Conservation (phyloP, 129 eudicot genomes). For the Apium graveolens region DNA sequence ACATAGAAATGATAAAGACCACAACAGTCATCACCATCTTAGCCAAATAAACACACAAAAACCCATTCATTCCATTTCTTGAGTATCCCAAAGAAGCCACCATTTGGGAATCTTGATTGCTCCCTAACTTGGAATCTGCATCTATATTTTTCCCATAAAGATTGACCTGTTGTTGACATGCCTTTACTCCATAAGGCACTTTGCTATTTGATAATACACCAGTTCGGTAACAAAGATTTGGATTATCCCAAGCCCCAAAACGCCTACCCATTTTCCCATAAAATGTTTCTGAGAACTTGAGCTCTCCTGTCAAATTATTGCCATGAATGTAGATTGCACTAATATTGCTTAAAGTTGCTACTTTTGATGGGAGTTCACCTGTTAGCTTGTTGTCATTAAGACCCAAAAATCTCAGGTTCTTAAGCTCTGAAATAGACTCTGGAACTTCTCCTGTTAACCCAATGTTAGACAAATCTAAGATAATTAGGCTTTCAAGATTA, state of each 20-base stretch:
- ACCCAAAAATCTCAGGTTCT: slow-evolving; percentile 24
- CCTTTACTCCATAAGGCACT: slow-evolving; percentile 63
- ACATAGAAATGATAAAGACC: slow-evolving; percentile 17
- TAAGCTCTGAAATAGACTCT: slow-evolving; percentile 18
- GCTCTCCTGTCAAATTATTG: slow-evolving; percentile 71
- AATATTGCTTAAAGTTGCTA: slow-evolving; percentile 41
- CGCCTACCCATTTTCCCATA: slow-evolving; percentile 73
- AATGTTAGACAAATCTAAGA: slow-evolving; percentile 21
- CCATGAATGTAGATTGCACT: slow-evolving; percentile 62
- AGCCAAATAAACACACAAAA: slow-evolving; percentile 23
- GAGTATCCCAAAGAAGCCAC: slow-evolving; percentile 32
- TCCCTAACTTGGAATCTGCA: slow-evolving; percentile 26
- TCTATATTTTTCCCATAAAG: slow-evolving; percentile 11
- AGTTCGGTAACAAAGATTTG: slow-evolving; percentile 48
- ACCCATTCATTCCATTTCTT: slow-evolving; percentile 17
- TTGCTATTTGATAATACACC: slow-evolving; percentile 18
- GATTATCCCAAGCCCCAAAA: slow-evolving; percentile 82
- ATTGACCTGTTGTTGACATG: slow-evolving; percentile 33
- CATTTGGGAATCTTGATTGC: slow-evolving; percentile 22
- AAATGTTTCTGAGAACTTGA: slow-evolving; percentile 46
- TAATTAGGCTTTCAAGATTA: slow-evolving; percentile 15
- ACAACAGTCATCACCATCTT: slow-evolving; percentile 21
- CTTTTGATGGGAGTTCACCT: slow-evolving; percentile 23
- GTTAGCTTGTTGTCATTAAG: slow-evolving; percentile 21
- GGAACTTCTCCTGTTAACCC: slow-evolving; percentile 20